Base-by-base conservation (phyloP, 495 filamentous ascomycete species). In the Lasiosphaeria ovina region DNA sequence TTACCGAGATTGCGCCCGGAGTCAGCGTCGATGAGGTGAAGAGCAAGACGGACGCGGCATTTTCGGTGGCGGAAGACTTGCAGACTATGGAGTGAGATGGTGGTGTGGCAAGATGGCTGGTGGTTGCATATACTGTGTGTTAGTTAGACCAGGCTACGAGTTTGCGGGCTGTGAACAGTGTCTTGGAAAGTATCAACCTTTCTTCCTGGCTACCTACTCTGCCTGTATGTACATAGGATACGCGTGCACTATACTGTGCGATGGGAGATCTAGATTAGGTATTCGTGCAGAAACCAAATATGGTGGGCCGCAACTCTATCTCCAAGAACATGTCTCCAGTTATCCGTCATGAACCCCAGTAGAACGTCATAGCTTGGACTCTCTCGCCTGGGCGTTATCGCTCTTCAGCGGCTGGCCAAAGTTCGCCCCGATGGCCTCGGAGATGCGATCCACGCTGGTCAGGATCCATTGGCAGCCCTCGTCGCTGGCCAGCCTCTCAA, bases 381-480 rank as follows among this genome's bases (percentile, higher is more conserved):
- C 40, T 44, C 40, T 44, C 40, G 40, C 9, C 40, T 44, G 40
- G 9, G 40, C 40, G n/a, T 44, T 44, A 10, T 44, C 40, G 9
- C 9, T n/a, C 40, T 44, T 44, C 9, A 44, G 9, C 40, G 40
- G 79, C 16, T 81, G 78, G 34, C 85, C 87, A 80, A 88, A 91
- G 35, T 77, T 84, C 8, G 76, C 73, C 8, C 86, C 79, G 65
- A 93, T 84, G 1, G 81, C 80, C 66, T 82, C 77, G 0, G 89
- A 83, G 65, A 93, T 84, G 38, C 72, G 70, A 75, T 93, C 89
- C 38, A 92, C 82, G 60, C 81, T 85, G 57, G 81, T 78, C 71
- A 93, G 62, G 32, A 91, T 74, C 89, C 89, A 93, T 51, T 79
- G 72, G 65, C 85, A 86, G 3, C 89, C 89, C 64, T 90, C 89